phyloP scores from a whole-genome alignment of 2,329 filamentous ascomycete species.

The Cytospora schulzeri region DNA sequence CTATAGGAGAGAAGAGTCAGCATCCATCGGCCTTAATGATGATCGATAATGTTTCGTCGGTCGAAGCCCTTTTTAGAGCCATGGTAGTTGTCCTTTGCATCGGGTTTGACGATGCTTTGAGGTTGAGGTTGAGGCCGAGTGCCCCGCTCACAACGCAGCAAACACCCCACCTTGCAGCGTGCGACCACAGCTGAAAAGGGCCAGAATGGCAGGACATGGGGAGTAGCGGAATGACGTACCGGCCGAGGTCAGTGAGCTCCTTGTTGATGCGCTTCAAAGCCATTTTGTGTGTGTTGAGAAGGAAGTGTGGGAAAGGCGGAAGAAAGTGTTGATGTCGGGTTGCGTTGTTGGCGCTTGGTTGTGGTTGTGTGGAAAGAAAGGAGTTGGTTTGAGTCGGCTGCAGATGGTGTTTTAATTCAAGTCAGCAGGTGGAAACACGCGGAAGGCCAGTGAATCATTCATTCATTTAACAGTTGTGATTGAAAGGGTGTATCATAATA shows the following conservation, averaged over 20 bases:
- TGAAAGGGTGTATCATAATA: background rate
- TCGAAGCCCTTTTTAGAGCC: background rate
- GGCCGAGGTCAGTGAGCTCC: conserved; percentile 87
- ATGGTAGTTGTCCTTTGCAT: background rate
- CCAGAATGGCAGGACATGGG: conserved; percentile 28
- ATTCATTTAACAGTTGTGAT: background rate
- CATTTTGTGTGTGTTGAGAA: conserved; percentile 55
- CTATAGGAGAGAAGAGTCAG: conserved; percentile 51
- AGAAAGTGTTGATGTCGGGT: conserved; percentile 21
- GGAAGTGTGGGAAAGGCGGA: conserved; percentile 32
- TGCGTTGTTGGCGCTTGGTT: conserved; percentile 27
- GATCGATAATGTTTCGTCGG: background rate
- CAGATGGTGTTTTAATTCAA: conserved; percentile 21
- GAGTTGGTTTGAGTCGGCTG: conserved; percentile 11
- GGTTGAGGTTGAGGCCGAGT: background rate
- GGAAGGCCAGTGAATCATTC: conserved; percentile 34
- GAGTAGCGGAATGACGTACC: conserved; percentile 57
- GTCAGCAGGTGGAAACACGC: conserved; percentile 25
- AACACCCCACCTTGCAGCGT: conserved; percentile 29
- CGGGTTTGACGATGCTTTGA: background rate
- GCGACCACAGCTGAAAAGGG: conserved; percentile 30
- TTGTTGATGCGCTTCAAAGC: conserved; percentile 94
- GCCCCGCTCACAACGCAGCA: conserved; percentile 23
- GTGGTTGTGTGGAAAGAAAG: conserved; percentile 19
- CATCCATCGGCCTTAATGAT: conserved; percentile 13